Base-by-base conservation (phyloP, 1,284 basidiomycete genomes). In the Heterobasidion annosum region DNA sequence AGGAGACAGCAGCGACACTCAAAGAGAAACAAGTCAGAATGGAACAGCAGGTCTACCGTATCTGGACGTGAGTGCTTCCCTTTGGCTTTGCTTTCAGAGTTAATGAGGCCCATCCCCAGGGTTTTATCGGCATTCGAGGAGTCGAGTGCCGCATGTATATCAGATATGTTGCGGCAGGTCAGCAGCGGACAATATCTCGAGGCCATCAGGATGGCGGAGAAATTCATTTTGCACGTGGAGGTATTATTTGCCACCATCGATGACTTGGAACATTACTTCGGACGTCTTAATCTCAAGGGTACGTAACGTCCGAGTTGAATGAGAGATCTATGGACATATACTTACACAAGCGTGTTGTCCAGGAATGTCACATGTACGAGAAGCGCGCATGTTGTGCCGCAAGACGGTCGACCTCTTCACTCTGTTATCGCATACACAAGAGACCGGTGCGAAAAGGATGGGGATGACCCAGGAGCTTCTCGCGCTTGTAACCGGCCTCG, bases 391-490 rank as follows among this genome's bases (percentile, higher is more conserved):
- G 87, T 82, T 99, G 25, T 99, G 96, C 73, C 91, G 97, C 59
- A 98, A 98, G 73, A 97, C 96, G 3, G 97, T 99, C 66, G 97
- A 98, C 73, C 85, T 99, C 55, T 98, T 99, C 74, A 98, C 94
- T 7, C 77, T 98, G 48, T 77, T 99, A 49, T 96, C 93, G n/a
- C 93, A 97, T 68, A 94, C 93, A 13, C 93, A 96, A 71, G 91
- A 95, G 68, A 91, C 90, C 1, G 91, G 91, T 42, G 83, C 91
- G 9, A 82, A 88, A 54, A 77, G 92, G 62, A 92, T 93, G 85
- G 91, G 90, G 58, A 97, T 98, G 86, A 98, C 95, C 16, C 93
- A 98, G 70, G 96, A 99, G 64, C 77, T 99, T 8, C 82, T 99
- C 37, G 93, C 94, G n/a, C 85, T 99, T 50, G 96, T 99, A 55